phyloP scores from a whole-genome alignment of 306 rosid genomes.

The Rubus parviflorus region DNA sequence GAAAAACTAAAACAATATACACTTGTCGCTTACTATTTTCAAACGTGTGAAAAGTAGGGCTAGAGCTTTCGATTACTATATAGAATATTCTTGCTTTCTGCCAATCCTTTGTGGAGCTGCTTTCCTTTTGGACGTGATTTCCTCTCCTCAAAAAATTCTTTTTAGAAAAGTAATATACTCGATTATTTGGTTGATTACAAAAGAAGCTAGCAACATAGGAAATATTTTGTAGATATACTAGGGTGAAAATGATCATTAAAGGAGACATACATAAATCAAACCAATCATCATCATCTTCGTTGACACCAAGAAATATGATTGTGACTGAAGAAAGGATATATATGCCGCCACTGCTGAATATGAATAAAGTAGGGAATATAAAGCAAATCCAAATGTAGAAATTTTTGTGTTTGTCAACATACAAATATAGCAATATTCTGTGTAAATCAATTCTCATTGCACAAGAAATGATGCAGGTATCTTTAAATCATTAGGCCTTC shows the following conservation, averaged over 20 bases:
- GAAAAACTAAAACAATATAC: background rate
- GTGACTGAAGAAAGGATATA: constrained; percentile 26
- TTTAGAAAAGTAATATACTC: background rate
- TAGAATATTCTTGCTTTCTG: background rate
- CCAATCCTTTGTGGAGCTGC: background rate
- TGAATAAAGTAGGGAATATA: background rate
- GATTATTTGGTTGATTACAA: background rate
- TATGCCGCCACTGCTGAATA: background rate
- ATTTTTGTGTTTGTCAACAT: background rate
- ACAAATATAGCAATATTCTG: background rate
- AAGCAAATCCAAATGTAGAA: background rate
- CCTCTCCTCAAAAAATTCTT: background rate
- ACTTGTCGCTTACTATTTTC: background rate
- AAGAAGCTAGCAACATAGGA: background rate
- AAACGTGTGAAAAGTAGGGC: background rate
- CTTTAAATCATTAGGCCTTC: constrained; percentile 39
- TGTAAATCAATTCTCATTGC: background rate
- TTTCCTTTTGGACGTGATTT: background rate
- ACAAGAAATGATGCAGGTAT: constrained; percentile 24
- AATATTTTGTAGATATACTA: background rate
- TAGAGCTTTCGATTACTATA: background rate
- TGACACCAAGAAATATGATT: constrained; percentile 35
- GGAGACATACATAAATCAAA: constrained; percentile 5
- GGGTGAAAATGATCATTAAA: constrained; percentile 15
- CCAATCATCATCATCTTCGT: constrained; percentile 31